Conservation (phyloP, 2,329 filamentous ascomycete species). For the Hymenoscyphus salicellus region DNA sequence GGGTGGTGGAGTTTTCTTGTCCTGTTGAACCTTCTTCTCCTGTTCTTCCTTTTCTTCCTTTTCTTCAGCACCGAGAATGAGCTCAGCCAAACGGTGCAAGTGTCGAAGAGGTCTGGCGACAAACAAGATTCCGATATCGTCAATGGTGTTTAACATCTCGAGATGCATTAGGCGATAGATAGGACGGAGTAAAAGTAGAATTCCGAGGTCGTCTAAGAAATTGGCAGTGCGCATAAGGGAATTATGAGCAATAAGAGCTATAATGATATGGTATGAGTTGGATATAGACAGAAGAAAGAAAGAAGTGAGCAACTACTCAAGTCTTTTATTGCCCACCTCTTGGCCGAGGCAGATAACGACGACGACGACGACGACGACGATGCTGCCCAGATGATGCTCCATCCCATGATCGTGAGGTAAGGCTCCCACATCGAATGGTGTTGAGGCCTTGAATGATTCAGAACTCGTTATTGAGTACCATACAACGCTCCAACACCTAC, state of each 20-base stretch:
- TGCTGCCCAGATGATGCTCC: not conserved
- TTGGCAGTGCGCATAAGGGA: slow-evolving; percentile 17
- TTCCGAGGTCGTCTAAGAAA: slow-evolving; percentile 30
- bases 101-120: slow-evolving; percentile 24
- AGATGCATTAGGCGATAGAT: slow-evolving; percentile 17
- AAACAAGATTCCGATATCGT: slow-evolving; percentile 27
- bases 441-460: not conserved
- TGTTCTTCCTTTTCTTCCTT: not conserved
- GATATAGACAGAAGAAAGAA: not conserved
- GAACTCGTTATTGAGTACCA: not conserved
- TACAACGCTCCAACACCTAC: not conserved
- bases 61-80: slow-evolving; percentile 7
- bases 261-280: slow-evolving; percentile 2
- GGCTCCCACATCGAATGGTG: slow-evolving; percentile 2
- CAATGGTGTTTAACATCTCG: slow-evolving; percentile 23
- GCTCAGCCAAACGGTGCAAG: slow-evolving; percentile 20
- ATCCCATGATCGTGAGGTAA: slow-evolving; percentile 4
- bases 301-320: not conserved
- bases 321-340: slow-evolving; percentile 11
- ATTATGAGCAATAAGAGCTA: not conserved
- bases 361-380: not conserved
- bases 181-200: slow-evolving; percentile 22
- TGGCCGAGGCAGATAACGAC: not conserved
- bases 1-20: not conserved
- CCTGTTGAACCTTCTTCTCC: not conserved